These are phyloP conservation scores for Euphorbia peplus DNA, from an alignment of 345 rosid species.

Conservation along the genomic window DNA sequence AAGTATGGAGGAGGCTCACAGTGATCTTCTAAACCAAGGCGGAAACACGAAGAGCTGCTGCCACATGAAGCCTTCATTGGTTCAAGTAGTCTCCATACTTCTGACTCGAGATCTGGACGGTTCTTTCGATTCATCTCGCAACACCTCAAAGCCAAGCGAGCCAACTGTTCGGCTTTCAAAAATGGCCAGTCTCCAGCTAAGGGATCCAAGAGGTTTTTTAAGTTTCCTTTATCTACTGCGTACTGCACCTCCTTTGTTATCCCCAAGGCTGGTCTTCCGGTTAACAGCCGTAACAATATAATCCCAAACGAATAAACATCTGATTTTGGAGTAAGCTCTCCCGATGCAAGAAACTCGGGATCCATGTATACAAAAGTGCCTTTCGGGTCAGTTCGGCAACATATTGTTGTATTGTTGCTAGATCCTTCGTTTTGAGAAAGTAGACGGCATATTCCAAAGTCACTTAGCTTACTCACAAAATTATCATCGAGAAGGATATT, in stretches of 20 bases:
- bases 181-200: conserved; percentile 96
- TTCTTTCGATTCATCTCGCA: conserved; percentile 59
- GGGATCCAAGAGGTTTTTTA: conserved; percentile 70
- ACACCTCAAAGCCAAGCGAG: conserved; percentile 77
- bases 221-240: conserved; percentile 54
- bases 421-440: conserved; percentile 28
- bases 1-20: conserved; percentile 65
- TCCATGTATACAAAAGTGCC: conserved; percentile 75
- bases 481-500: conserved; percentile 80
- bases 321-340: conserved; percentile 80
- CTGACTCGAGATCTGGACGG: conserved; percentile 77
- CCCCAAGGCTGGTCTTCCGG: conserved; percentile 65
- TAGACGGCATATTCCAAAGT: conserved; percentile 74
- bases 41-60: conserved; percentile 42
- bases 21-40: conserved; percentile 44
- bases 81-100: conserved; percentile 85
- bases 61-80: conserved; percentile 86
- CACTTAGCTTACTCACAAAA: conserved; percentile 72
- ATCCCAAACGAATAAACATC: conserved; percentile 89
- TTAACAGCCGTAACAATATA: conserved; percentile 64
- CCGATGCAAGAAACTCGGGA: conserved; percentile 64
- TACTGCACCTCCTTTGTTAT: conserved; percentile 63
- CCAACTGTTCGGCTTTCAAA: conserved; percentile 78
- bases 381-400: conserved; percentile 55
- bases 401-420: conserved; percentile 35